Conservation (phyloP, 805 yeast genomes). For the Kluyveromyces aestuarii region DNA sequence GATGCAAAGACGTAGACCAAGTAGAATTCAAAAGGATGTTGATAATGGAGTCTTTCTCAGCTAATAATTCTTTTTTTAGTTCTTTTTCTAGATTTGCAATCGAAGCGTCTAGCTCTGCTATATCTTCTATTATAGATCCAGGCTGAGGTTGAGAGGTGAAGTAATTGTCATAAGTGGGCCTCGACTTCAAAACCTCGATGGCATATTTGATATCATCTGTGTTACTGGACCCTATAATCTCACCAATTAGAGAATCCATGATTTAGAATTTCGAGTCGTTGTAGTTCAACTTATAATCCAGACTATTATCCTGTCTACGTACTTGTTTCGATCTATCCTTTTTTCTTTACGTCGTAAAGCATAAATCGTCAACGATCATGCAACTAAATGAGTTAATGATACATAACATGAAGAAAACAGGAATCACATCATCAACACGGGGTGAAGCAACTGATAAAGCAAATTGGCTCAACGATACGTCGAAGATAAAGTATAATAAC, state of each 20-base stretch:
- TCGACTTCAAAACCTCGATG: conserved; percentile 28
- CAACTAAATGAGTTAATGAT: no score
- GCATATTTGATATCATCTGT: conserved; percentile 8
- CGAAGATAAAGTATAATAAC: background rate
- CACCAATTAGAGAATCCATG: background rate
- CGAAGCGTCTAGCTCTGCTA: conserved; percentile 61
- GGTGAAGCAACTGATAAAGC: background rate
- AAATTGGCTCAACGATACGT: background rate
- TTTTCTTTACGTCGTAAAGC: background rate
- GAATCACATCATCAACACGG: background rate
- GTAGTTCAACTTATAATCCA: no score
- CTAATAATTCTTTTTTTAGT: conserved; percentile 32
- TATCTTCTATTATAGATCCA: conserved; percentile 45
- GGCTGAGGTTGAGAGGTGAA: conserved; percentile 32
- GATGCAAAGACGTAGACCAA: conserved; percentile 7
- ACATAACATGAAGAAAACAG: background rate
- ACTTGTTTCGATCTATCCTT: no score
- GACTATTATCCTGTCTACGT: no score
- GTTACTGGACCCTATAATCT: background rate
- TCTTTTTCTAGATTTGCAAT: conserved; percentile 40
- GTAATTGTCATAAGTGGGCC: conserved; percentile 35
- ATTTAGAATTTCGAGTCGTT: no score
- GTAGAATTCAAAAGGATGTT: conserved; percentile 34
- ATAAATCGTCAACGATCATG: background rate
- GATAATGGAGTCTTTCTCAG: conserved; percentile 30